Conservation (phyloP, 164 flowering plant species). For the Houttuynia cordata region DNA sequence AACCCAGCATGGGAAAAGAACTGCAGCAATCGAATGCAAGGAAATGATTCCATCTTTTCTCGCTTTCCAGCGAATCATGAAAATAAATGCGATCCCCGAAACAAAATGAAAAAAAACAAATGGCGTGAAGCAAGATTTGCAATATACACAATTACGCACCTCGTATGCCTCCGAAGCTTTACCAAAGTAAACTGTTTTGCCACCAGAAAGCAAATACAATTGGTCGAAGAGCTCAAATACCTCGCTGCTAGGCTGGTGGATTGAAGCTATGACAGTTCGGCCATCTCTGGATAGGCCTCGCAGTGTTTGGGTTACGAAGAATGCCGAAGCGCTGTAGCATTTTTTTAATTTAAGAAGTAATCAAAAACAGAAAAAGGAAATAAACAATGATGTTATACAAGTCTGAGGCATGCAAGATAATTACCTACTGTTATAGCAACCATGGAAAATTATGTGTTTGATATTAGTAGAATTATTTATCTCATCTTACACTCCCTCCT, state of each 20-base stretch:
- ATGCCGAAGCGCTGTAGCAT: slow-evolving; percentile 75
- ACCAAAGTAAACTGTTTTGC: slow-evolving; percentile 87
- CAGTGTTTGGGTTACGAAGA: slow-evolving; percentile 85
- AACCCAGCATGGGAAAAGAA: slow-evolving; percentile 95
- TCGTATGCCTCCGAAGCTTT: slow-evolving; percentile 78
- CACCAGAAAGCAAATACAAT: slow-evolving; percentile 81
- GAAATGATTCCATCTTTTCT: too few species aligned
- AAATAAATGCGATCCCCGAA: too few species aligned
- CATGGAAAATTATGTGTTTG: too few species aligned
- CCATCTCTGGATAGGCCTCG: slow-evolving; percentile 76
- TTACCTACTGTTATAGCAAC: too few species aligned
- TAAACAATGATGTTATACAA: too few species aligned
- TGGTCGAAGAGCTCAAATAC: slow-evolving; percentile 91
- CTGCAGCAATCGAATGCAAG: slow-evolving; percentile 21
- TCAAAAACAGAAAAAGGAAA: too few species aligned
- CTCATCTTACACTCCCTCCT: too few species aligned
- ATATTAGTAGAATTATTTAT: too few species aligned
- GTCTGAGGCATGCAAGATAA: too few species aligned
- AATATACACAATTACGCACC: slow-evolving; percentile 16
- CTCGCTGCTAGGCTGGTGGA: slow-evolving; percentile 97
- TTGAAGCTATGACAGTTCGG: slow-evolving; percentile 84
- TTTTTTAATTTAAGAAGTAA: too few species aligned
- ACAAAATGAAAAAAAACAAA: too few species aligned
- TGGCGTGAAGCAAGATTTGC: not conserved
- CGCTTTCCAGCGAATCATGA: too few species aligned